Evolutionary conservation across 2,329 filamentous ascomycete genomes (phyloP), one percentile per base, ranked within the genome.

Genomic region (Coniochaeta pulveracea): DNA sequence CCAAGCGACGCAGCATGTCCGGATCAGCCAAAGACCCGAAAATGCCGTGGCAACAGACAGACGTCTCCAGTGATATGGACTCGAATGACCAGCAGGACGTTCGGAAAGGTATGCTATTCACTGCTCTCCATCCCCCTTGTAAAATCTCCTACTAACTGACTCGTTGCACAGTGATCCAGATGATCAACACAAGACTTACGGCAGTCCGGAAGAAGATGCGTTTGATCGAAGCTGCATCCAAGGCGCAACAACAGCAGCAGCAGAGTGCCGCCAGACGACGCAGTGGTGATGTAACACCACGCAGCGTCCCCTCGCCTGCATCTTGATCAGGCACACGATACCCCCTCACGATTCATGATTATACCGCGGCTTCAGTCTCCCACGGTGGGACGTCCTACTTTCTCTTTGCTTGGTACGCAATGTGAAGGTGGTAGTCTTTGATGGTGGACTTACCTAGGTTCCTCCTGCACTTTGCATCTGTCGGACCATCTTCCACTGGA

Each of bases 71-170:
- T 41, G 68, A 65, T 47, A 69, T 58, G 43, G 77, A 83, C 54
- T 63, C 63, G 37, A 81, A 85, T 43, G 82, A 88, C 53, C 72
- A 82, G 47, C 71, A 80, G 47, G 72, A 77, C 34, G 76, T 88
- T 34, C 63, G 79, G 45, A 84, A 79, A 54, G 74, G 82, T 86
- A 65, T 62, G 73, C 23, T 10, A 19, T 11, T 61, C n/a, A n/a
- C n/a, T n/a, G 19, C 7, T 34, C 5, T 33, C 25, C 15, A 10
- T 10, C 12, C 22, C 22, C 22, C 18, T 6, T 12, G 24, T 32
- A n/a, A 8, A 25, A 14, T 9, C 23, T 30, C 16, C 10, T 26
- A 10, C 15, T n/a, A 7, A 10, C n/a, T n/a, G n/a, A 9, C 15
- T 12, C 8, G 29, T 17, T 16, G 25, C 46, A 56, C 27, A 76